Base-by-base conservation (phyloP, 345 rosid genomes). In the Draba incana region DNA sequence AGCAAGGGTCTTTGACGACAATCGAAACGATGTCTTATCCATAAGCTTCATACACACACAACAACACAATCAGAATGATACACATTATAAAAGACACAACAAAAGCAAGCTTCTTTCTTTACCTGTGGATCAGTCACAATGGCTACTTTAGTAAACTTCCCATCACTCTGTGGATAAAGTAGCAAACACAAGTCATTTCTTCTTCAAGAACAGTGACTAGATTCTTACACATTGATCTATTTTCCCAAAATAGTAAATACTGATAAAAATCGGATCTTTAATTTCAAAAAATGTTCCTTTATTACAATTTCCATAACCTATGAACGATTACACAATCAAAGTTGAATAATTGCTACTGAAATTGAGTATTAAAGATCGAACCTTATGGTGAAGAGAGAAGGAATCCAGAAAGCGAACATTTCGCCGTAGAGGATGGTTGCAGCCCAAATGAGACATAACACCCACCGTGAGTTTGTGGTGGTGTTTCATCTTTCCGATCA, bases 61-160 rank as follows among this genome's bases (percentile, higher is more conserved):
- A 62, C 51, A 53, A n/a, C n/a, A 65, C 16, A 71, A 10, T 58
- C 45, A 44, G 31, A 69, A 2, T 13, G 3, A 61, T 58, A 0
- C 31, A 38, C 4, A 31, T 31, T 6, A 31, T n/a, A 68, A 28
- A 33, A 60, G 47, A n/a, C n/a, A 39, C 10, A 68, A 55, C 41
- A n/a, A 55, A 55, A 8, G 3, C 6, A 4, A 4, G 7, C n/a
- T n/a, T n/a, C n/a, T n/a, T 4, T 5, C 6, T 72, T 30, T 35
- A 90, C 97, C 96, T 90, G 97, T 53, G 95, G 93, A 79, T 92
- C 96, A 16, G 98, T 77, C 69, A 90, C 46, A 72, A 92, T 84
- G 41, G 92, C 98, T 61, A 92, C 82, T 81, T 85, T 90, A 30
- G 80, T 79, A 75, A 78, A 84, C 39, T 81, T 82, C 58, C 10